Evolutionary conservation across 805 yeast species (phyloP).

Genomic region (Debaryomyces tyrocola): DNA sequence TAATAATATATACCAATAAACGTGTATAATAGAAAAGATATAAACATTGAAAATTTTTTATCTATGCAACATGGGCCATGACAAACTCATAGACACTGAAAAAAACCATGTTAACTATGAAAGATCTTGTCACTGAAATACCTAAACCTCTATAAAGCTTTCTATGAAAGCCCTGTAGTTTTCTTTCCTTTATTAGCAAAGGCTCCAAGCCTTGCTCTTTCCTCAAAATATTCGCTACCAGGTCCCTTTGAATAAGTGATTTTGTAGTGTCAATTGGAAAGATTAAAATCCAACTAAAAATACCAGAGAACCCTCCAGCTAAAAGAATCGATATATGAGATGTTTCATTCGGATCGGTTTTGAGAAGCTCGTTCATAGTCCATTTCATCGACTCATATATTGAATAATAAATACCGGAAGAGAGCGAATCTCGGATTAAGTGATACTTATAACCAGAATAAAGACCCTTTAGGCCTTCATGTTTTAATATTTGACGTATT

Average conservation of each 20-base stretch:
- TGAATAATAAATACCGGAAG: constrained; percentile 72
- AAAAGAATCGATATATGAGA: constrained; percentile 36
- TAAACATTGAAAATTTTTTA: too few species aligned
- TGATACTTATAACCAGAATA: constrained; percentile 76
- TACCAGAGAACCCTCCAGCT: constrained; percentile 82
- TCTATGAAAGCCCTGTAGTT: constrained; percentile 34
- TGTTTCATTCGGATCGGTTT: constrained; percentile 22
- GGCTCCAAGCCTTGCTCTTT: constrained; percentile 46
- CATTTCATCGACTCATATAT: constrained; percentile 73
- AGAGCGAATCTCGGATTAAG: constrained; percentile 63
- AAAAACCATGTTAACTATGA: constrained; percentile 72
- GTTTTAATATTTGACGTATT: constrained; percentile 46
- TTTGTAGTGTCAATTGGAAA: constrained; percentile 84
- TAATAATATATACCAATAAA: neutral
- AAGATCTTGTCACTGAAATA: constrained; percentile 69
- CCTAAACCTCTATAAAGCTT: constrained; percentile 76
- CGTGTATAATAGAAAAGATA: neutral
- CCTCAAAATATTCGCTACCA: constrained; percentile 65
- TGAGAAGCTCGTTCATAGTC: constrained; percentile 36
- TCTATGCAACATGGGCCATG: constrained; percentile 48
- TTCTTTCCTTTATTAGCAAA: constrained; percentile 28
- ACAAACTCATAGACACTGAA: constrained; percentile 70
- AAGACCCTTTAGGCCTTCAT: constrained; percentile 63
- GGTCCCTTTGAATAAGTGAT: constrained; percentile 71
- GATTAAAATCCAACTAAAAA: constrained; percentile 69